Base-by-base conservation (phyloP, 2,329 filamentous ascomycete species). In the Phaeosphaeria sp. region DNA sequence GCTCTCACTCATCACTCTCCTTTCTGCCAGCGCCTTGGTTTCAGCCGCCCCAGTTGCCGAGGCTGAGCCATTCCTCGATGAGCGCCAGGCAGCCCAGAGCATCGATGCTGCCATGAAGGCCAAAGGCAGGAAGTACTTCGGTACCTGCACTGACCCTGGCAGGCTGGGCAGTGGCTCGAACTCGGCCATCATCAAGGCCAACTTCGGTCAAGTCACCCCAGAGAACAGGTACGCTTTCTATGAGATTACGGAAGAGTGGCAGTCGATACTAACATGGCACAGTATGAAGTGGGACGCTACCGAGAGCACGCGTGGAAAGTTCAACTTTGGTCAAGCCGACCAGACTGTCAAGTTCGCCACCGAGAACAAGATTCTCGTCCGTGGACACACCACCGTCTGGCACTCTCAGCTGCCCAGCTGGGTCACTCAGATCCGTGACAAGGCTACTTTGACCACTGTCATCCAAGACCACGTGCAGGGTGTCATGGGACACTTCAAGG, bases 241-340 rank as follows among this genome's bases (percentile, higher is more conserved):
- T n/a, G 17, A 25, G 13, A 9, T 13, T 7, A 23, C 2, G 21
- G 11, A 10, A 10, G 11, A 13, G 13, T 6, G 17, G 22, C 17
- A n/a, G 3, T 23, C 17, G 17, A 25, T 25, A 22, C 22, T 60
- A 21, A 60, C 17, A n/a, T 4, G 11, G 21, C 9, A 17, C 33
- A 85, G 82, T 68, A 88, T 90, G 84, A 90, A 91, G 75, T 91
- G 88, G 88, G 86, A 89, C 65, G 76, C 83, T 42, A 81, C 81
- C 25, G 79, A 89, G 72, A 67, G 76, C 57, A 72, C 74, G 33
- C 79, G 64, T 30, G 72, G 71, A 21, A 72, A 55, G 48, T 77
- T 74, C 66, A 87, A 79, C 67, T 89, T 87, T 68, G 75, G 67
- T 72, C 81, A 82, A 69, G 80, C 89, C 10, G 85, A 67, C 72